Percentiles rank a stretch among this genome's conserved stretches.
These are phyloP conservation scores for Penicillium argentinense DNA, from an alignment of 495 filamentous ascomycete species.

Conservation along the genomic window DNA sequence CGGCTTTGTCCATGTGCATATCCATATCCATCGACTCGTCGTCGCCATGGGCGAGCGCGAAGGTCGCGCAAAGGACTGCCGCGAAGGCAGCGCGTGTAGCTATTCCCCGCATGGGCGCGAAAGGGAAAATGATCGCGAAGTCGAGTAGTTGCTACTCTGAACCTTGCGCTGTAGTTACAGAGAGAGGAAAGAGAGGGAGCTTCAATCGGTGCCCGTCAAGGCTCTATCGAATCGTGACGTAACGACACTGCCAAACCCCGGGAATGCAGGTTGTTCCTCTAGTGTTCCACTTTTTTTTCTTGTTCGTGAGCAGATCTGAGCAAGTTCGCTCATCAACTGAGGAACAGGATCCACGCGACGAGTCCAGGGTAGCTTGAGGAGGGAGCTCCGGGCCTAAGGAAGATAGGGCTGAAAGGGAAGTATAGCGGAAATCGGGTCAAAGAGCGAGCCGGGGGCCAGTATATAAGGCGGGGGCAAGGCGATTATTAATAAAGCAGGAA, in stretches of 20 bases:
- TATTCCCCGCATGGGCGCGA: constrained; percentile 24
- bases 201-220: constrained; percentile 15
- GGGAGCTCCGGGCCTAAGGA: no score
- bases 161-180: not conserved
- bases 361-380: not conserved
- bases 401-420: constrained; percentile 29
- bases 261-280: constrained; percentile 3
- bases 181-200: constrained; percentile 6
- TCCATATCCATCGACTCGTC: constrained; percentile 36
- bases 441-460: not conserved
- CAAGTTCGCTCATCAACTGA: constrained; percentile 1
- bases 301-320: not conserved
- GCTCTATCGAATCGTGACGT: constrained; percentile 33
- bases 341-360: not conserved
- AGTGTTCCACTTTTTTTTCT: constrained; percentile 4
- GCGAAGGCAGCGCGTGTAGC: constrained; percentile 30
- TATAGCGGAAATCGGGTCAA: no score
- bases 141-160: constrained; percentile 1
- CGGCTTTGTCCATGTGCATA: constrained; percentile 41
- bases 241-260: constrained; percentile 16
- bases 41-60: constrained; percentile 38
- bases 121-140: constrained; percentile 10
- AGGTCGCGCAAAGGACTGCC: constrained; percentile 34
- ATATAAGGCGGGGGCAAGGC: constrained; percentile 17
- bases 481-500: constrained; percentile 11